Evolutionary conservation across 2,329 filamentous ascomycete genomes (phyloP), one percentile per base, ranked within the genome.

Genomic region (Magnaporthiopsis incrustans): DNA sequence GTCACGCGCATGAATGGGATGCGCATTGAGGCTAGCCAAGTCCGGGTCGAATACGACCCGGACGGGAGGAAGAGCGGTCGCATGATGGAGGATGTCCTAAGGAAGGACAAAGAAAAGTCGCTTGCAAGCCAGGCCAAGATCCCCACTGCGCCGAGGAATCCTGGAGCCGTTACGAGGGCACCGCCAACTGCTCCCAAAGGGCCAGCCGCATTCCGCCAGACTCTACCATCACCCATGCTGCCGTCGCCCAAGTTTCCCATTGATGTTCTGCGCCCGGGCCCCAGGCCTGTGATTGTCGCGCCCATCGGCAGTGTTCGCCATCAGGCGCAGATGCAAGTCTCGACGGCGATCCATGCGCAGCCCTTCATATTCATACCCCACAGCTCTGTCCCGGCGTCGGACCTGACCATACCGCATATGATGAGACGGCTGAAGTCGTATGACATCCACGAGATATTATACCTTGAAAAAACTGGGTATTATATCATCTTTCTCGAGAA

Each of bases 351-450:
- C 57, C 35, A 18, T 71, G 85, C 87, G 62, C 88, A 91, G 65
- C 95, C 95, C 0, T 97, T 97, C 73, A 88, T 98, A 53, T 97
- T 96, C 73, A 89, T 99, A 65, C 83, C 91, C n/a, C 86, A 91
- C 69, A 85, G 88, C 66, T 92, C 89, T 69, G 94, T 99, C 1
- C 95, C 95, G 1, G 90, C 96, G 15, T 85, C 97, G 72, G 83
- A 84, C 38, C 89, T 91, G 30, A 98, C 94, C 1, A 85, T 97
- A 64, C 87, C 89, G 4, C 95, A 99, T 77, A 84, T 99, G 78
- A 91, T 92, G 77, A 96, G 94, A 75, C 85, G 94, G 62, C 80
- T 98, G 63, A 95, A 94, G 75, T 86, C 88, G 62, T 97, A 90
- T 73, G 82, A 85, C 65, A 91, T 93, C 77, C 87, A 91, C 67